These are phyloP conservation scores for Haplosporangium sp. DNA, from an alignment of 371 early-diverging fungal species.

Conservation along the genomic window DNA sequence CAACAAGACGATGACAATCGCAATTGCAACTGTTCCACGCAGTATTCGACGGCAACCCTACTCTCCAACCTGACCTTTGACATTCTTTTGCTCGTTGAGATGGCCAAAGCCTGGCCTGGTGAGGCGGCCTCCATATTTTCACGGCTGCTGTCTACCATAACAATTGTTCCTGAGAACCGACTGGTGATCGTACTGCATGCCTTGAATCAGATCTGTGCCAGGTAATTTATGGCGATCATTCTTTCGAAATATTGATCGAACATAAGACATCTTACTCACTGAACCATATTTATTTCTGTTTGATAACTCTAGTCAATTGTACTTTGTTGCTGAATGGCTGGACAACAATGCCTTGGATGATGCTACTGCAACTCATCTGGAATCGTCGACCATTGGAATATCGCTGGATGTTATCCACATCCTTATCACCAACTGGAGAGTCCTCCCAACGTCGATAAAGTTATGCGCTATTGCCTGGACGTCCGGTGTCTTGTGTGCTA, in stretches of 20 bases:
- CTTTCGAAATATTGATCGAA: background rate
- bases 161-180: constrained; percentile 28
- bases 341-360: too few relatives aligned
- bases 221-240: constrained; percentile 30
- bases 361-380: background rate
- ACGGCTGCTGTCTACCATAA: constrained; percentile 17
- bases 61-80: constrained; percentile 38
- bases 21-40: background rate
- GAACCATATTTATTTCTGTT: background rate
- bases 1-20: background rate
- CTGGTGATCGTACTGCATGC: constrained; percentile 15
- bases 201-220: constrained; percentile 31
- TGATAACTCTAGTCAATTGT: constrained; percentile 9
- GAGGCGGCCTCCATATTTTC: constrained; percentile 21
- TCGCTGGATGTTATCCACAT: constrained; percentile 9
- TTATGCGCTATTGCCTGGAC: constrained; percentile 30
- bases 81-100: constrained; percentile 25
- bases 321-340: constrained; percentile 28
- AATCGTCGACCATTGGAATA: constrained; percentile 12
- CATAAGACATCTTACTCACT: too few relatives aligned
- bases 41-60: background rate
- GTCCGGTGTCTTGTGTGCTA: constrained; percentile 8
- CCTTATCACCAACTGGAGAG: constrained; percentile 23
- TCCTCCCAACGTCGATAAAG: constrained; percentile 28
- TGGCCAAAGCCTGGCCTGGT: constrained; percentile 19